A percentile compares a stretch with the other conserved stretches of the same genome.
Conservation (phyloP, 257 asterid genomes). For the Misopates orontium region DNA sequence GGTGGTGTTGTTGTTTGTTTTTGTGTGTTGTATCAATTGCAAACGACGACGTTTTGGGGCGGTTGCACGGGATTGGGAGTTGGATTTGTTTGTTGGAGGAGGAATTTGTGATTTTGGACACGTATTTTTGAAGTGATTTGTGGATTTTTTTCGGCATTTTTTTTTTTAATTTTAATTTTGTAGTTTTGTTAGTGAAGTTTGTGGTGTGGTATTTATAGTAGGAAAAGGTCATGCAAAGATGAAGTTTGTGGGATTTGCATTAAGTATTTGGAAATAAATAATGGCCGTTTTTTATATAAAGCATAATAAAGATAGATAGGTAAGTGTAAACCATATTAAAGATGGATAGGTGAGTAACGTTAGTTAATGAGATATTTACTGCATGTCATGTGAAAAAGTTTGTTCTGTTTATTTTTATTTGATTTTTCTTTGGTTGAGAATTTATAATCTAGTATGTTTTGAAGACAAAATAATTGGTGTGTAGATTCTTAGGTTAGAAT, state of each 20-base stretch:
- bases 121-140: neutral
- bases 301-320: conserved; percentile 12
- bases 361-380: neutral
- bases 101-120: conserved; percentile 1
- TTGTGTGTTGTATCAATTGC: neutral
- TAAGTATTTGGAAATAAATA: neutral
- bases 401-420: neutral
- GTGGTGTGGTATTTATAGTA: conserved; percentile 4
- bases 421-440: neutral
- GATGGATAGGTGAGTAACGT: conserved; percentile 7
- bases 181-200: neutral
- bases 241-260: neutral
- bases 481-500: neutral
- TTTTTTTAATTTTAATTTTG: neutral
- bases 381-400: neutral
- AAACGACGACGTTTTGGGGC: neutral
- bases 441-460: neutral
- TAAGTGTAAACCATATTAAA: conserved; percentile 2
- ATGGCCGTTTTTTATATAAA: conserved; percentile 3
- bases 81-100: conserved; percentile 12
- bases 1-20: neutral
- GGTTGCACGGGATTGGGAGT: conserved; percentile 7
- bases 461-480: too few relatives aligned
- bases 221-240: neutral
- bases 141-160: neutral